A percentile compares a stretch with the other conserved stretches of the same genome.
phyloP scores from a whole-genome alignment of 495 filamentous ascomycete genomes.

The Cladorrhinum samala region DNA sequence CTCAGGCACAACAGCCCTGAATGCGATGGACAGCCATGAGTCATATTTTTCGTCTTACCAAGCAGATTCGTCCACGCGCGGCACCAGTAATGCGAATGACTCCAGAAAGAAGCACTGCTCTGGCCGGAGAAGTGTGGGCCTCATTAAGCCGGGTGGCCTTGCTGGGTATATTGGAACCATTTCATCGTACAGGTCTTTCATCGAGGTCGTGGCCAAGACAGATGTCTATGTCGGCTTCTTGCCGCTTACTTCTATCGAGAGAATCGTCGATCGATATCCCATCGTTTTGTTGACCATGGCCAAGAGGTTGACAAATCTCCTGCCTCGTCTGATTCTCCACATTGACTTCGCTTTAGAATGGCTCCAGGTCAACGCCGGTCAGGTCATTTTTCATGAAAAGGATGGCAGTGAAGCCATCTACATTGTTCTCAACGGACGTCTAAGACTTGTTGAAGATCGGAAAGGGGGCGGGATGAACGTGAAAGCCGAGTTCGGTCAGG shows the following conservation, averaged over 20 bases:
- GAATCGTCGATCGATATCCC: slow-evolving; percentile 86
- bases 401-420: slow-evolving; percentile 99
- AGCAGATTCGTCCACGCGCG: slow-evolving; percentile 15
- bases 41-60: slow-evolving; percentile 20
- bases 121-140: slow-evolving; percentile 61
- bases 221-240: slow-evolving; percentile 98
- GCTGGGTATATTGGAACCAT: slow-evolving; percentile 92
- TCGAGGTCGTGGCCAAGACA: slow-evolving; percentile 94
- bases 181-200: slow-evolving; percentile 91
- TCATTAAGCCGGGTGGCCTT: slow-evolving; percentile 92
- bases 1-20: slow-evolving; percentile 26
- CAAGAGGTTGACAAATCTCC: slow-evolving; percentile 80
- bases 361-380: slow-evolving; percentile 91
- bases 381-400: slow-evolving; percentile 87
- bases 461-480: slow-evolving; percentile 79
- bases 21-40: slow-evolving; percentile 30
- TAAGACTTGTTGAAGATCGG: slow-evolving; percentile 72
- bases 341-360: slow-evolving; percentile 98
- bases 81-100: slow-evolving; percentile 13
- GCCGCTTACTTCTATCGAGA: slow-evolving; percentile 76
- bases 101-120: slow-evolving; percentile 16
- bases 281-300: slow-evolving; percentile 92
- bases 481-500: slow-evolving; percentile 89
- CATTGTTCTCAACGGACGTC: slow-evolving; percentile 87
- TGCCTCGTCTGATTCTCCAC: slow-evolving; percentile 88